Base-by-base conservation (phyloP, 768 basidiomycete species). In the Lentinula sp. region DNA sequence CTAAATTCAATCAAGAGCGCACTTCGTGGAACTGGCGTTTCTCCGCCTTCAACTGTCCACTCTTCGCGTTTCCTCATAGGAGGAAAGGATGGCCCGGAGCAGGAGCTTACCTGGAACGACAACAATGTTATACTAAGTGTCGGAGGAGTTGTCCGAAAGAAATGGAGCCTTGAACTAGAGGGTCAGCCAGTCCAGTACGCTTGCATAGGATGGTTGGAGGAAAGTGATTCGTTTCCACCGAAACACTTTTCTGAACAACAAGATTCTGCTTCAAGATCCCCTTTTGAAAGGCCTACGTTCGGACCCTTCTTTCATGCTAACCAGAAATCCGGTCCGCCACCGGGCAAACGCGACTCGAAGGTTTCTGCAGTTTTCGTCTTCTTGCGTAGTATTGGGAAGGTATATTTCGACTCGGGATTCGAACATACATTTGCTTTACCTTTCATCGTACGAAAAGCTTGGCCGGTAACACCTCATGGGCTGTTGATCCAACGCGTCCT, bases 371-470 rank as follows among this genome's bases (percentile, higher is more conserved):
- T 89, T 1, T 93, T 91, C 69, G 78, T 94, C 48, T 93, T 94
- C 68, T 72, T 93, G 23, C 82, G 91, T 28, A 87, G 83, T 67
- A 81, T 88, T 48, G 89, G 84, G 57, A 86, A 82, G 69, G 84
- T 93, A 58, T 90, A 84, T 67, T 73, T 90, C 59, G 75, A 78
- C 64, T 87, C 88, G 63, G 91, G 91, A 4, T 67, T 80, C 37
- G 87, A 91, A 65, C 91, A 86, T 67, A 89, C 88, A 1, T 87
- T 92, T 69, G 83, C 88, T 32, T 74, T 94, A 4, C 92, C 92
- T 0, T 94, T 94, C 68, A 81, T 91, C 61, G 88, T 91, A 3
- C 80, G 87, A 40, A 83, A 78, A 62, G 91, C 88, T 1, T 93
- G 90, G 91, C 84, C 91, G 4, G 74, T 91, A 21, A 78, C 77